phyloP scores from a whole-genome alignment of 139 green algal genomes.

The Micractinium conductrix region DNA sequence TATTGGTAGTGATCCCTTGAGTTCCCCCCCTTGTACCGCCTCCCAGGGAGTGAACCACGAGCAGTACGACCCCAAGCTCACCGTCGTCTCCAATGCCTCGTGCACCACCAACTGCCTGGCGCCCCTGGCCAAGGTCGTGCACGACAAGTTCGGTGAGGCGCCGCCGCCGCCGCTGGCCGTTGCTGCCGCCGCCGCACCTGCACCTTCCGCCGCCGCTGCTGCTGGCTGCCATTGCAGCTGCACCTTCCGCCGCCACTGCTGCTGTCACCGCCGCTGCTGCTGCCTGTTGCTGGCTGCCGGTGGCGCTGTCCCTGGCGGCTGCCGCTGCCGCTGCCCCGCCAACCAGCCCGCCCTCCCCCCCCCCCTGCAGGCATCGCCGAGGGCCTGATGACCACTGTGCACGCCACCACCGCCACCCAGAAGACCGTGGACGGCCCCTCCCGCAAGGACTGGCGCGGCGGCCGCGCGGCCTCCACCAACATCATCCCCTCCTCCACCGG shows the following conservation, averaged over 20 bases:
- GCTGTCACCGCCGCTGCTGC: too few species aligned
- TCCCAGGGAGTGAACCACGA: conserved; percentile 86
- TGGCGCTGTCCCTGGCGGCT: too few species aligned
- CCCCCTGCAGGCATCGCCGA: conserved; percentile 11
- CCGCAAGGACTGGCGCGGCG: conserved; percentile 98
- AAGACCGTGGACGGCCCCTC: conserved; percentile 97
- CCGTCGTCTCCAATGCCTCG: conserved; percentile 89
- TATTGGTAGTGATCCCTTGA: too few species aligned
- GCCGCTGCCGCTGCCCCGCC: too few species aligned
- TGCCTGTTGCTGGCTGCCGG: too few species aligned
- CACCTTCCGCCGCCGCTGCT: too few species aligned
- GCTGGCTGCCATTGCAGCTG: too few species aligned
- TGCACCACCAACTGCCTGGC: conserved; percentile 99
- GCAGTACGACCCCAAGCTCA: conserved; percentile 74
- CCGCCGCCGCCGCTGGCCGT: too few species aligned
- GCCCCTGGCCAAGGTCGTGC: conserved; percentile 90
- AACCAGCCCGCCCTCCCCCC: not conserved
- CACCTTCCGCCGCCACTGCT: too few species aligned
- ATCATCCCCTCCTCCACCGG: conserved; percentile 99
- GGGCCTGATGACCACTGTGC: conserved; percentile 94
- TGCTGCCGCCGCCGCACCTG: too few species aligned
- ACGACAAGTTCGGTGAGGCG: conserved; percentile 84
- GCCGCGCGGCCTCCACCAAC: conserved; percentile 87
- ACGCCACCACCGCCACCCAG: conserved; percentile 98
- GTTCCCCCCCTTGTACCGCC: too few species aligned